These are phyloP conservation scores for Sugiyamaella castrensis DNA, from an alignment of 1,139 yeast species.

Conservation along the genomic window DNA sequence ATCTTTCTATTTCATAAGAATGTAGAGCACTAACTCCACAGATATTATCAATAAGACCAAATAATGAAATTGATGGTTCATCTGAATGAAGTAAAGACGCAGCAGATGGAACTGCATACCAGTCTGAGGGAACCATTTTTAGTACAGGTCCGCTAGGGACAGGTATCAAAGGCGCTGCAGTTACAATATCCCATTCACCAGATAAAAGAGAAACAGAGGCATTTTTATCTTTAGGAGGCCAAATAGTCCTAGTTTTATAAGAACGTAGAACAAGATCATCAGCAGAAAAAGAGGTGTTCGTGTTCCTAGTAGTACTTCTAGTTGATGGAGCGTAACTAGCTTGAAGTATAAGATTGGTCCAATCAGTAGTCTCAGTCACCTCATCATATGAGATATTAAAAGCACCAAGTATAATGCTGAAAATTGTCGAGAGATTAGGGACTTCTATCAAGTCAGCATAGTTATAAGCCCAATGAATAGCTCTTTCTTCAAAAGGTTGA, in stretches of 20 bases:
- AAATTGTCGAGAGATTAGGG: background rate
- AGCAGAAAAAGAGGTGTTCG: background rate
- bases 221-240: constrained; percentile 15
- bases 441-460: constrained; percentile 8
- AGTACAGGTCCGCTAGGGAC: constrained; percentile 13
- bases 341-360: constrained; percentile 10
- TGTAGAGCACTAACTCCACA: constrained; percentile 23
- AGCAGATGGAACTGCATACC: constrained; percentile 8
- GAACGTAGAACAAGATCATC: constrained; percentile 20
- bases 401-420: constrained; percentile 19
- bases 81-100: background rate
- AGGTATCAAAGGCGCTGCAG: constrained; percentile 25
- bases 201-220: constrained; percentile 18
- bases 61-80: constrained; percentile 20
- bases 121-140: constrained; percentile 3
- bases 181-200: constrained; percentile 26
- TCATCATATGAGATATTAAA: constrained; percentile 26
- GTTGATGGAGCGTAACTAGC: background rate
- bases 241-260: constrained; percentile 19
- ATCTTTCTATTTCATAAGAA: constrained; percentile 8
- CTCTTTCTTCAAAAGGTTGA: constrained; percentile 17
- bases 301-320: too few relatives aligned
- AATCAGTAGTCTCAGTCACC: constrained; percentile 14
- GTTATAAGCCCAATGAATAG: constrained; percentile 22
- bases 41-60: constrained; percentile 27